Evolutionary conservation across 495 filamentous ascomycete genomes (phyloP), one percentile per base, ranked within the genome.

Genomic region (Filosporella fistucella): DNA sequence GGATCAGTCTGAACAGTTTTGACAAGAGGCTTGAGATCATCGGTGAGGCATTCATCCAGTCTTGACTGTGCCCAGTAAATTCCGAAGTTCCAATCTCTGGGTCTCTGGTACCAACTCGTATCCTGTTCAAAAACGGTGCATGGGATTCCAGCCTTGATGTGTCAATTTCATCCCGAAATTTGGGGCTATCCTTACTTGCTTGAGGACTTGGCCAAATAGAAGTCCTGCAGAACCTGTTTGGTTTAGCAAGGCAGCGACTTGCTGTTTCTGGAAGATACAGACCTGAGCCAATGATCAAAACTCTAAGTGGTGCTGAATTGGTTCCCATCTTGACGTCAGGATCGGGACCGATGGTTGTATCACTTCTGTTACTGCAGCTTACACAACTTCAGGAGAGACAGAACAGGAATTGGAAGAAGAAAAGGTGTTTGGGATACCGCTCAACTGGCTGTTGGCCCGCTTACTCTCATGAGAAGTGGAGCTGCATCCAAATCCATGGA

Each of bases 41-140:
- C 51, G 0, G 71, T 55, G 1, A 77, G 45, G 18, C 70, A 63
- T 11, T 62, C 54, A 28, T 60, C 51, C 12, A 77, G 59, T 0
- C 61, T 50, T 2, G 56, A 53, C 16, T 63, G 63, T 1, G 68
- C 72, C 73, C 74, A 78, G 51, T 74, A 69, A 11, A 77, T 56
- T 10, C 68, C 67, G 53, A 76, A 68, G 34, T 65, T 69, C 75
- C 74, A 78, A 54, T 77, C 70, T 7, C 72, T 61, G 7, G 60
- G 47, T n/a, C 67, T 63, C 12, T 53, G 37, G 21, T 62, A 53
- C 13, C 65, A 47, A 24, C 43, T 57, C 2, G 46, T 18, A 25
- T 70, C 56, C 47, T 67, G 65, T 57, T 78, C 72, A 42, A 68
- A 69, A 12, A 78, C 64, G 16, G 60, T 64, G 43, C 61, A 70